Base-by-base conservation (phyloP, 768 basidiomycete genomes). In the Lyophyllum shimeji region DNA sequence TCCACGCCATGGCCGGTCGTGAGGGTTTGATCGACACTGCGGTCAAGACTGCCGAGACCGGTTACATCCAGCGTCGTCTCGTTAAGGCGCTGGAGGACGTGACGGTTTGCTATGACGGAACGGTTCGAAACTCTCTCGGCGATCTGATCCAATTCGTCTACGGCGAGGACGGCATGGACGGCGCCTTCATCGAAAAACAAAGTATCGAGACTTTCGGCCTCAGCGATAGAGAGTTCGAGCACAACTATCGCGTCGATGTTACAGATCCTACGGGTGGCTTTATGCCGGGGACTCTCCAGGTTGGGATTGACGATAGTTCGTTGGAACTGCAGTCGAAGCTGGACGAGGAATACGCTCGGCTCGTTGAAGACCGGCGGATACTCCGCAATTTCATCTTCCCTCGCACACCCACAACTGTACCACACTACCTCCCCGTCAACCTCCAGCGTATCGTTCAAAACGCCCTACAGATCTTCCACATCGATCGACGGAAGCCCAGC, bases 1-100 rank as follows among this genome's bases (percentile, higher is more conserved):
- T 99, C 86, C 97, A 99, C 71, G 97, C 97, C 54, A 98, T 98
- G 96, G 96, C 96, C 65, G 96, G 97, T 73, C 92, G 97, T 63
- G 97, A 98, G 74, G 97, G 97, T 79, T 74, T 99, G 51, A 98
- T 98, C 65, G 97, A 99, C 80, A 98, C 97, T 3, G 97, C 97
- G 39, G 95, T 99, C 70, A 99, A 99, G 79, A 99, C 97, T 3
- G 97, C 97, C 45, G 97, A 99, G 74, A 98, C 97, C 0, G 97
- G 97, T 61, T 98, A 98, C 70, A 99, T 98, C 65, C 97, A 99
- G 71, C 91, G 96, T 65, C 91, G 96, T 56, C 79, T 99, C 60
- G 97, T 99, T 64, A 99, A 99, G 74, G 97, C 97, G 0, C 75
- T 98, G 63, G 97, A 98, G 71, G 97, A 98, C 60, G 90, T 99